Base-by-base conservation (phyloP, 441 rosid genomes). In the Aleurites moluccanus region DNA sequence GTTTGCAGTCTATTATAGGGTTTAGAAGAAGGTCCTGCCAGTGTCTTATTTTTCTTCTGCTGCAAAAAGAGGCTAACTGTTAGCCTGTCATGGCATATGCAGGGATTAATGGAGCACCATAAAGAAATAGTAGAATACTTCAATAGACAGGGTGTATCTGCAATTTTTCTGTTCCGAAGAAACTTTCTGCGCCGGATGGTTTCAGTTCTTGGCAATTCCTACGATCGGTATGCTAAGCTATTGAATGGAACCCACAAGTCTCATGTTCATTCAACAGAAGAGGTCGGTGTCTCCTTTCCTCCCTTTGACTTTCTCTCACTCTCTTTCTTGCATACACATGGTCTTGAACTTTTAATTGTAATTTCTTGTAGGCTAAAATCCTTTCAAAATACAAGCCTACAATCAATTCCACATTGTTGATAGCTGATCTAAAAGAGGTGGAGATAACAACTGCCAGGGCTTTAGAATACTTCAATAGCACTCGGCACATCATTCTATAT, bases 161-260 rank as follows among this genome's bases (percentile, higher is more conserved):
- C 80, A 21, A 85, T 96, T 73, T 88, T 96, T 80, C 84, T 96
- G 40, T 89, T 96, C 56, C 84, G 99, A 67, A 88, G 86, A 83
- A 93, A 96, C 81, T 86, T 88, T 67, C 73, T 96, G 44, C 89
- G 97, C 16, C 88, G 98, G 67, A 85, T 93, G 97, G 90, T 96
- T 71, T 96, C 99, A 28, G 78, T 90, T 72, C 80, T 89, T 64
- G 95, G 97, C 5, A 96, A 96, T 85, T 88, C 98, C 60, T 86
- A 90, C 79, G 99, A 96, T 64, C 92, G 90, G 38, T 69, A 83
- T 64, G 98, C 98, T 62, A 96, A 92, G 89, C 81, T 90, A 69
- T 83, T 96, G 86, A 96, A 96, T 81, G 99, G 99, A 69, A 90
- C 92, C 64, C 99, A 96, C 79, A 92, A 92, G 83, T 91, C 99